Evolutionary conservation across 2,329 filamentous ascomycete genomes (phyloP).

Genomic region (Fusarium tanahbumbuense): DNA sequence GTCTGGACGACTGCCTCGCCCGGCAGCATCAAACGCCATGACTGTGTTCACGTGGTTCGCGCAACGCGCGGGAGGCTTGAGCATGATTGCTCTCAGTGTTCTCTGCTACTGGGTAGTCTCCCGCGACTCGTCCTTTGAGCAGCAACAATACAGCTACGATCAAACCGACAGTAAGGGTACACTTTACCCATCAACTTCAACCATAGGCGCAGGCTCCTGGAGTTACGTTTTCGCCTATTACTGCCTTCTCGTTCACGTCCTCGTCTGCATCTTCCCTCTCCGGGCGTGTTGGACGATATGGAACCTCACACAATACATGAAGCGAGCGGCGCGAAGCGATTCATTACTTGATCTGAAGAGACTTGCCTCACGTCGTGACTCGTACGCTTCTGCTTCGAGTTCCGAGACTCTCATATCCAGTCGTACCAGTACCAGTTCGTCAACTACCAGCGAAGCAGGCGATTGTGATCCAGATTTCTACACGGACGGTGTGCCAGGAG

Average conservation of each 20-base stretch:
- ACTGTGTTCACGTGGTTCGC: constrained; percentile 66
- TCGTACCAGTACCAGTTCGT: constrained; percentile 60
- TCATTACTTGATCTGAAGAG: constrained; percentile 60
- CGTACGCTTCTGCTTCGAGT: constrained; percentile 66
- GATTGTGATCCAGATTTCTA: constrained; percentile 62
- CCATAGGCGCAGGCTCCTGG: constrained; percentile 60
- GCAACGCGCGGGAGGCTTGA: constrained; percentile 65
- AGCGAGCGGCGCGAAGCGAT: constrained; percentile 58
- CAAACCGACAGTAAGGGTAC: constrained; percentile 52
- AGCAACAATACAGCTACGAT: constrained; percentile 58
- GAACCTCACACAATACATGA: constrained; percentile 65
- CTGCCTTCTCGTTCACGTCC: constrained; percentile 71
- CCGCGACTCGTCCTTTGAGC: constrained; percentile 58
- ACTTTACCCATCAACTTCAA: constrained; percentile 48
- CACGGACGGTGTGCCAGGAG: constrained; percentile 57
- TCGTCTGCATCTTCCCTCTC: constrained; percentile 72
- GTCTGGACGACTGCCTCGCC: not conserved
- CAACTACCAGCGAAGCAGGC: constrained; percentile 63
- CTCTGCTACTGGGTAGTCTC: constrained; percentile 68
- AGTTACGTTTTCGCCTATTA: constrained; percentile 72
- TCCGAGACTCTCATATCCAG: constrained; percentile 62
- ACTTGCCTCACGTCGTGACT: constrained; percentile 62
- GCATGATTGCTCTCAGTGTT: constrained; percentile 61
- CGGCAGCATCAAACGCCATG: constrained; percentile 52
- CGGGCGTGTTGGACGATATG: constrained; percentile 71